Conservation (phyloP, 2,329 filamentous ascomycete species). For the Achaetomium macrosporum region DNA sequence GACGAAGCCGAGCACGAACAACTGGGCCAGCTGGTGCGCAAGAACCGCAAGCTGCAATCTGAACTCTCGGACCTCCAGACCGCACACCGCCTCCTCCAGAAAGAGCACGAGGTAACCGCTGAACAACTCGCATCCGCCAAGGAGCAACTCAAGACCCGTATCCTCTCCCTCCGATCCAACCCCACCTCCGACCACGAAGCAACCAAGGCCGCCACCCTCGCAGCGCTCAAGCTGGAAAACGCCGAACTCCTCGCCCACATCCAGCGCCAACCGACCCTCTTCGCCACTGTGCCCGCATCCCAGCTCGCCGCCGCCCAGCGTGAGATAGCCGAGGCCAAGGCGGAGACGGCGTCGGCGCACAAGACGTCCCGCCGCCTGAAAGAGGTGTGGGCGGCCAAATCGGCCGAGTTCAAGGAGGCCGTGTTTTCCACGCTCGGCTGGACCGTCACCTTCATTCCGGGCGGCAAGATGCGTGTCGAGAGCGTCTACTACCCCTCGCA, state of each 20-base stretch:
- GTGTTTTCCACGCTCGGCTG: constrained; percentile 89
- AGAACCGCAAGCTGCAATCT: constrained; percentile 79
- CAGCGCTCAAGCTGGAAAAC: constrained; percentile 76
- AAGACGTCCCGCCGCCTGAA: constrained; percentile 83
- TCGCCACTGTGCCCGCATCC: constrained; percentile 66
- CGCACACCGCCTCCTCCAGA: constrained; percentile 63
- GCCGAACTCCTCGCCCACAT: constrained; percentile 72
- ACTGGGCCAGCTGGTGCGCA: constrained; percentile 76
- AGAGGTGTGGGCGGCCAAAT: constrained; percentile 88
- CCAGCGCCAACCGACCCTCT: constrained; percentile 36
- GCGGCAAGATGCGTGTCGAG: constrained; percentile 89
- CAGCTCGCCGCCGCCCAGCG: constrained; percentile 70
- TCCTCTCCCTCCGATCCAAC: constrained; percentile 85
- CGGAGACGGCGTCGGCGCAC: constrained; percentile 65
- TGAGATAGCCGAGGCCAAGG: constrained; percentile 65
- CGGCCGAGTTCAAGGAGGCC: constrained; percentile 89
- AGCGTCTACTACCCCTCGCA: constrained; percentile 70
- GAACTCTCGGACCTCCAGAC: constrained; percentile 65
- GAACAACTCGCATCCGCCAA: constrained; percentile 65
- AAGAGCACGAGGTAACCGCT: constrained; percentile 65
- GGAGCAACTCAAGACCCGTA: constrained; percentile 67
- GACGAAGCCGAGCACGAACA: constrained; percentile 61
- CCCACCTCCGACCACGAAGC: constrained; percentile 81
- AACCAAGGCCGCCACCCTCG: constrained; percentile 74
- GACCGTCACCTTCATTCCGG: constrained; percentile 94